Evolutionary conservation across 441 rosid genomes (phyloP), one percentile per base, ranked within the genome.

Genomic region (Pelargonium fulgidum): DNA sequence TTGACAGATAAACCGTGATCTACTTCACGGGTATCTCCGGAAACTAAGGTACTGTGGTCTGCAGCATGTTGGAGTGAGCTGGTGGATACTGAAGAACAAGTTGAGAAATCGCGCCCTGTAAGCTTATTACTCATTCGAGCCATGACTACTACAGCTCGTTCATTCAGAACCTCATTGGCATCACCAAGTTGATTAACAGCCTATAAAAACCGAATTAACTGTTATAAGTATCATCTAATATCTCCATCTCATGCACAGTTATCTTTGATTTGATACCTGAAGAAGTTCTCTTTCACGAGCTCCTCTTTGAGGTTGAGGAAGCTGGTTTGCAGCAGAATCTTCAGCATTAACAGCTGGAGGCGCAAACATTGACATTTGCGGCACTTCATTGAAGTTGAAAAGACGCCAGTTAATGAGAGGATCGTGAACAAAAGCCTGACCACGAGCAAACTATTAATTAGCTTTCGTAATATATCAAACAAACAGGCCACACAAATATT

Each of bases 401-500:
- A 96, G 99, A 76, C 98, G 98, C 99, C 99, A 96, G 67, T 96
- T 93, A 63, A 96, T 96, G 69, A 96, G 96, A 77, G 99, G 99
- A 81, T 96, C 99, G 56, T 96, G 99, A 65, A 96, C 98, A 85
- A 93, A 96, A 24, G 99, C 99, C 96, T 90, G 83, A 73, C 70
- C 44, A 66, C 47, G 63, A 12, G 48, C 42, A 45, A 56, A 33
- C 48, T 14, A 66, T 56, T 26, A 29, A 39, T 77, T 67, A 80
- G 78, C 69, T 44, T 69, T 24, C 36, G 36, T 29, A 29, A 29
- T 29, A 0, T 48, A 8, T 52, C 7, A 52, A 13, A 13, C 13
- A 41, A 41, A 52, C 8, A 52, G 59, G 59, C 16, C 16, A 52
- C 59, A 13, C 3, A 14, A 7, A 16, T 7, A 1, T 41, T 41